Base-by-base conservation (phyloP, 495 filamentous ascomycete genomes). In the Neurospora sp. region DNA sequence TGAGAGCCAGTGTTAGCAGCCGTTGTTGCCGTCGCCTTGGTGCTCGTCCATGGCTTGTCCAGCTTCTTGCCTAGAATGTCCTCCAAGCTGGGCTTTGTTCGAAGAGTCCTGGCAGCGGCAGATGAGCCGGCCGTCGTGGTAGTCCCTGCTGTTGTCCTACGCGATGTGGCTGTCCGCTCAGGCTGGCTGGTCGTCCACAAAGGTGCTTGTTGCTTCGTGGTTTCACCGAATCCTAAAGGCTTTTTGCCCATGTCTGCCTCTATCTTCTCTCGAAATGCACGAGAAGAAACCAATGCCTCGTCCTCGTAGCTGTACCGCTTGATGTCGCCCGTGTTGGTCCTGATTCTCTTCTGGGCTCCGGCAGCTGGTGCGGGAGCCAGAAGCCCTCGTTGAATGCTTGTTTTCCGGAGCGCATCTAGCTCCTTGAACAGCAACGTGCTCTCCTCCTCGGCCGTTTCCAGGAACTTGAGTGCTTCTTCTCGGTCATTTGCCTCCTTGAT, bases 221-320 rank as follows among this genome's bases (percentile, higher is more conserved):
- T 31, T 34, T 62, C 54, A 15, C 28, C 54, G 11, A 62, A 62
- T 34, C 54, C 54, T 34, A 62, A 9, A 42, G 69, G 36, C 34
- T 72, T 71, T 10, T 70, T 76, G 59, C 70, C 78, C 42, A 78
- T 72, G 34, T 81, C 79, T 42, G 72, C 70, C 66, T 80, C 79
- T 54, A 81, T 75, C 72, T 76, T 81, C 69, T 81, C 77, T 28
- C 78, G 71, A 19, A 79, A 73, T 0, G 78, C 76, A 9, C 78
- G 78, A 28, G 79, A 77, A 11, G 76, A 75, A 13, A 76, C 71
- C 17, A 78, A 74, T 6, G 75, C 76, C 36, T 71, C 45, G n/a
- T 80, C 76, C 31, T 79, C 74, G 17, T 74, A 71, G 24, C 71
- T 39, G 9, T 76, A 59, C 13, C 62, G 70, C 69, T 75, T 77